Evolutionary conservation across 139 green algal species (phyloP), one percentile per base, ranked within the genome.

Genomic region (Tetratostichococcus sp.): DNA sequence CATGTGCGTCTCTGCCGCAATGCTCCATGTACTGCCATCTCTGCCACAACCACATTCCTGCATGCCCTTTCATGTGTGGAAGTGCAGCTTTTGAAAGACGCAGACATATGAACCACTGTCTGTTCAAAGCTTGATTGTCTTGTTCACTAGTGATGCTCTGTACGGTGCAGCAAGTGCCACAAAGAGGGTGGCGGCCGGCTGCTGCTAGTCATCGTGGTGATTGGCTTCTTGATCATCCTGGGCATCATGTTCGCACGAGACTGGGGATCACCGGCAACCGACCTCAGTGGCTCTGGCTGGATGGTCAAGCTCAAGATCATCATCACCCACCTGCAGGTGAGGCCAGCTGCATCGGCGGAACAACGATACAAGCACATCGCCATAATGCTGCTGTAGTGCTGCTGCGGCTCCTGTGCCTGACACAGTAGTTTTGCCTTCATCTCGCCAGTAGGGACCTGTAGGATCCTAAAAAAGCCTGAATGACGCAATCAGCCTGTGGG

Each of bases 221-320:
- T 85, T 17, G 31, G 71, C 2, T 4, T 83, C 0, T 28, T 71
- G 26, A 58, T 85, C 35, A 82, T 85, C 68, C 14, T 62, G 23
- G 11, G 78, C 0, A 32, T 67, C 22, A 75, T 85, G 34, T 85
- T 85, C 65, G 43, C 35, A 0, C 67, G 77, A 1, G 43, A 65
- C 43, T 85, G 80, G 80, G 43, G 65, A 17, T 82, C 77, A 43
- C 39, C 39, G 6, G 39, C 39, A 50, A 75, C 76, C 4, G 66
- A 67, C 23, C 62, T 71, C 33, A 31, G 19, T 14, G 70, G 68
- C 8, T 75, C 79, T 25, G 82, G 82, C 39, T 65, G 74, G 62
- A 71, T 85, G 70, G 79, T 75, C 77, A 86, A 86, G 71, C 17
- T 85, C 70, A 86, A 86, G 42, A 82, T 86, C 35, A 32, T 86